Evolutionary conservation across 768 basidiomycete genomes (phyloP), one percentile per base, ranked within the genome.

Genomic region (Pluteus cervinus): DNA sequence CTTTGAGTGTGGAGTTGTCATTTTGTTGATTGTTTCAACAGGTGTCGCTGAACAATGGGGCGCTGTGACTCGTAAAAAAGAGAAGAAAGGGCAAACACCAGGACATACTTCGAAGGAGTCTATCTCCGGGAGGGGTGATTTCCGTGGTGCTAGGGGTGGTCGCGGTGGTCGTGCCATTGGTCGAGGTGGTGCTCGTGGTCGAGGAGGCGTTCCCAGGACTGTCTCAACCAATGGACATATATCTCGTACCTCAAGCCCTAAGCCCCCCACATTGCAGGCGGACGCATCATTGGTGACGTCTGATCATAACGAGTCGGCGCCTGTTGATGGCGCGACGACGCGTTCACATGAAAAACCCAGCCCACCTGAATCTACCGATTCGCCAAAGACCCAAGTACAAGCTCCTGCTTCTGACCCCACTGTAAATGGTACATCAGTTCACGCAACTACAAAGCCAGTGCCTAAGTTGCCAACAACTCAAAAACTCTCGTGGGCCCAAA

Each of bases 401-500:
- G n/a, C n/a, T n/a, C n/a, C 53, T 36, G 65, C 63, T 16, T 42
- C 51, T 11, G 59, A 62, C 37, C 58, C 57, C 31, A 68, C 69
- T 46, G 63, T 61, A n/a, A 59, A 61, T n/a, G 41, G 51, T 15
- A n/a, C 57, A n/a, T 43, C 54, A 15, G 53, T 52, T 23, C 29
- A 46, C 9, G 50, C 61, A n/a, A 39, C 57, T 14, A 53, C 43
- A 46, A 69, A 60, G 46, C 57, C 50, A 40, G 47, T 58, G 25
- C 52, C 61, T 10, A 84, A 79, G 61, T 66, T 74, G 8, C 82
- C 85, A 29, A 76, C 81, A 20, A 82, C 75, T 9, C 78, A 83
- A 6, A 86, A 87, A 63, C 58, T 85, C 42, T 88, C 87, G 24
- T 90, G 86, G 86, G 87, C 87, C 6, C 83, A 90, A 51, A 69